Percentiles rank a stretch among this genome's conserved stretches.
Evolutionary conservation across 768 basidiomycete genomes (phyloP).

Genomic region (Pleurotus platypus): DNA sequence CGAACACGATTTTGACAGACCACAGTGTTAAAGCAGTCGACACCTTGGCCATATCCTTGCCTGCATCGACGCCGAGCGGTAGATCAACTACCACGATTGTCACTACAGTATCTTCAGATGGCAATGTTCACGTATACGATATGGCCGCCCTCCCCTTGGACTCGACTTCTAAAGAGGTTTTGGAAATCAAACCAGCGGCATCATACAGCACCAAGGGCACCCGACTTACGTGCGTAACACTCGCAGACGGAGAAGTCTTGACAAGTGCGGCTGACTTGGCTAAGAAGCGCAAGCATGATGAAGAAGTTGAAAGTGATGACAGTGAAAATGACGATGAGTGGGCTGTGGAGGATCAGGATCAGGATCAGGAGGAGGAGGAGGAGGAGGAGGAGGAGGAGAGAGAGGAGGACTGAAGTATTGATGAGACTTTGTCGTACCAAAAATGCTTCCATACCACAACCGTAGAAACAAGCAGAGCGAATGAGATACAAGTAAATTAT

Average conservation of each 20-base stretch:
- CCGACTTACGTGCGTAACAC: slow-evolving; percentile 70
- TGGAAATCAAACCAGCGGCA: slow-evolving; percentile 51
- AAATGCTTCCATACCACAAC: background rate
- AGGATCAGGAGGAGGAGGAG: slow-evolving; percentile 24
- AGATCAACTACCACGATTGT: slow-evolving; percentile 49
- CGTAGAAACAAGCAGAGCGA: too few relatives aligned
- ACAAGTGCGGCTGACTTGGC: slow-evolving; percentile 10
- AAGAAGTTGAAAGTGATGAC: slow-evolving; percentile 26
- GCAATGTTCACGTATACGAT: slow-evolving; percentile 77
- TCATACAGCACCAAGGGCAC: slow-evolving; percentile 85
- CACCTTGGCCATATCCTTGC: slow-evolving; percentile 59
- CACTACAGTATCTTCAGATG: slow-evolving; percentile 87
- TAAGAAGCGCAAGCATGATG: slow-evolving; percentile 28
- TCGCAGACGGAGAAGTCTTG: slow-evolving; percentile 47
- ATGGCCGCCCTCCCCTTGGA: slow-evolving; percentile 44
- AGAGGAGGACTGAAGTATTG: background rate
- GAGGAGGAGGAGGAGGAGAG: slow-evolving; percentile 22
- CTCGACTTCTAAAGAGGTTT: slow-evolving; percentile 13
- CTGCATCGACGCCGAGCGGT: slow-evolving; percentile 23
- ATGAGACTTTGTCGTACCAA: too few relatives aligned
- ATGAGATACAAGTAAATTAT: too few relatives aligned
- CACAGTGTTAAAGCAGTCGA: slow-evolving; percentile 79
- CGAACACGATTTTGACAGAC: slow-evolving; percentile 4
- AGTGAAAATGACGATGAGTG: slow-evolving; percentile 23
- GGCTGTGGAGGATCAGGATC: slow-evolving; percentile 20